These are phyloP conservation scores for Zoysia japonica DNA, from an alignment of 176 grass and related monocot genomes.

Conservation along the genomic window DNA sequence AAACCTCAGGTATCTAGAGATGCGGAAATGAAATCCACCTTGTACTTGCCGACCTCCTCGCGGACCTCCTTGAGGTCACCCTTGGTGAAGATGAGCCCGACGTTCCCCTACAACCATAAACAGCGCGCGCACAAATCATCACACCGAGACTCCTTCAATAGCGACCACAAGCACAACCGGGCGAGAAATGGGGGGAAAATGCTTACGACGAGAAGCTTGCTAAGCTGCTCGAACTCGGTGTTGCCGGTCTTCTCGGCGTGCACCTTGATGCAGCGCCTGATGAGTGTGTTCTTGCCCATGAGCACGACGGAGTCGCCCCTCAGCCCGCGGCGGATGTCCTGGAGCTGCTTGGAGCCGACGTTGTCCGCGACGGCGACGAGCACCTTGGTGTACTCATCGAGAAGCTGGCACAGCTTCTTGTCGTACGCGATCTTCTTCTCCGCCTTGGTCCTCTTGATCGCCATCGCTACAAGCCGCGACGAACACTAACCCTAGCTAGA, in stretches of 20 bases:
- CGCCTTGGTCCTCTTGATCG: slow-evolving; percentile 81
- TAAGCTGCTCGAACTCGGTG: slow-evolving; percentile 55
- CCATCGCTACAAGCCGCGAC: slow-evolving; percentile 44
- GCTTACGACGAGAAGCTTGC: slow-evolving; percentile 63
- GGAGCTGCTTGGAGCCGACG: slow-evolving; percentile 85
- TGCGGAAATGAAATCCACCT: slow-evolving; percentile 26
- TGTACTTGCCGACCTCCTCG: slow-evolving; percentile 86
- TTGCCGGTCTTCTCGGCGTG: slow-evolving; percentile 65
- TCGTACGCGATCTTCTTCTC: slow-evolving; percentile 85
- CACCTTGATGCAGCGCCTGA: slow-evolving; percentile 77
- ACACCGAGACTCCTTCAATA: not conserved
- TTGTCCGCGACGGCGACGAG: slow-evolving; percentile 83
- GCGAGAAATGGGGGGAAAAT: not conserved
- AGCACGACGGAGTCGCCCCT: slow-evolving; percentile 79
- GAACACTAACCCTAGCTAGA: not conserved
- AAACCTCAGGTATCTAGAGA: not conserved
- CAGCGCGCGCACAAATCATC: not conserved
- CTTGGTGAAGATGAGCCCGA: slow-evolving; percentile 93
- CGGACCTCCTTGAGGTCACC: slow-evolving; percentile 91
- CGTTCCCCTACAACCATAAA: slow-evolving; percentile 57
- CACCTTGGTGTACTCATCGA: slow-evolving; percentile 86
- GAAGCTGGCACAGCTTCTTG: slow-evolving; percentile 68
- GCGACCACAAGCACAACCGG: not conserved
- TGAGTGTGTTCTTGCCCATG: slow-evolving; percentile 93
- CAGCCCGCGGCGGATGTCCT: slow-evolving; percentile 71